Evolutionary conservation across 768 basidiomycete species (phyloP).

Genomic region (Boletus bicolor): DNA sequence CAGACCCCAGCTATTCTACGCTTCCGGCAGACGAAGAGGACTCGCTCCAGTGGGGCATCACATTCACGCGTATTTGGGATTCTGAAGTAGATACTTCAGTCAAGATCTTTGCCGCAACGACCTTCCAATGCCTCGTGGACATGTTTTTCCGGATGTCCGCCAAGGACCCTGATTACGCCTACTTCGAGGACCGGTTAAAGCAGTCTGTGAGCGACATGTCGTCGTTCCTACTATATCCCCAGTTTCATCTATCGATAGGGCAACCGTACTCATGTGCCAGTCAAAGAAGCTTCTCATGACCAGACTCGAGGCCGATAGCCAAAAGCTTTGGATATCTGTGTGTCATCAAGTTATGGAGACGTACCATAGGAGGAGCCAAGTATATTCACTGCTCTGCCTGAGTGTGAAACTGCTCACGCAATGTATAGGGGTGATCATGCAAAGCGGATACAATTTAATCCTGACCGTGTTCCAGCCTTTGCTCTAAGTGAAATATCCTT

Average conservation of each 20-base stretch:
- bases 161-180: slow-evolving; percentile 35
- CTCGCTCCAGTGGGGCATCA: slow-evolving; percentile 45
- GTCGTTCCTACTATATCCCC: neutral
- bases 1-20: slow-evolving; percentile 52
- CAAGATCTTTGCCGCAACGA: slow-evolving; percentile 56
- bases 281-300: slow-evolving; percentile 55
- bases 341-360: slow-evolving; percentile 58
- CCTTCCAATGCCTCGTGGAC: slow-evolving; percentile 45
- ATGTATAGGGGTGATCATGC: slow-evolving; percentile 42
- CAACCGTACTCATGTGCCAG: slow-evolving; percentile 40
- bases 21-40: slow-evolving; percentile 41
- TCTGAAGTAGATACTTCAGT: slow-evolving; percentile 60
- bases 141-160: slow-evolving; percentile 43
- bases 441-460: slow-evolving; percentile 47
- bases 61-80: slow-evolving; percentile 55
- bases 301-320: slow-evolving; percentile 57
- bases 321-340: slow-evolving; percentile 68
- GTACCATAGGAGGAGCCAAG: slow-evolving; percentile 48
- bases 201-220: slow-evolving; percentile 42
- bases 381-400: slow-evolving; percentile 25
- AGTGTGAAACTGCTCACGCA: slow-evolving; percentile 4
- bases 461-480: slow-evolving; percentile 59
- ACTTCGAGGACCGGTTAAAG: slow-evolving; percentile 45
- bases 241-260: slow-evolving; percentile 11
- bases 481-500: slow-evolving; percentile 70